These are phyloP conservation scores for Phlegmacium glaucopus DNA, from an alignment of 768 basidiomycete species.

Conservation along the genomic window DNA sequence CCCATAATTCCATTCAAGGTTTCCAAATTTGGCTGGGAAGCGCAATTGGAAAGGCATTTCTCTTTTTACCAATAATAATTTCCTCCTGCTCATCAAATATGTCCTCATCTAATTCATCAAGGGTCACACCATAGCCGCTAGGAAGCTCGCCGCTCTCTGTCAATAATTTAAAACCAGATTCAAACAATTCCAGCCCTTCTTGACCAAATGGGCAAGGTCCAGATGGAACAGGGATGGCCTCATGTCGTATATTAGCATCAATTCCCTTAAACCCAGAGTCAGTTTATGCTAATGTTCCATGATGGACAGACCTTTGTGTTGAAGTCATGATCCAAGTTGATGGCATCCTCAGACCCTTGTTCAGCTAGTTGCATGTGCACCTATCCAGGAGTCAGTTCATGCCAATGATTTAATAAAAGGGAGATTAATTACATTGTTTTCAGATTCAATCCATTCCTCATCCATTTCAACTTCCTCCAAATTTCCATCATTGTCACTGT, in stretches of 20 bases:
- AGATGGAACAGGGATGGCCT: conserved; percentile 8
- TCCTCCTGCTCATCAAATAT: conserved; percentile 9
- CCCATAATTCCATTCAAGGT: conserved; percentile 11
- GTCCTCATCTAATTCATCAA: not conserved
- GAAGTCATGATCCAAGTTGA: no score
- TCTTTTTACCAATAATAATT: conserved; percentile 6
- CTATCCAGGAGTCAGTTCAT: no score
- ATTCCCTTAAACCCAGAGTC: conserved; percentile 3
- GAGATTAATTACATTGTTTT: no score
- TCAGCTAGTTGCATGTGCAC: no score
- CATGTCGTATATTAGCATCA: conserved; percentile 15
- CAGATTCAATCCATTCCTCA: no score
- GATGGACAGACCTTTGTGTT: not conserved
- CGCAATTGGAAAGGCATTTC: conserved; percentile 1
- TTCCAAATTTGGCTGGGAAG: conserved; percentile 9
- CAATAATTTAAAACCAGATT: not conserved
- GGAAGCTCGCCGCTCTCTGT: conserved; percentile 1
- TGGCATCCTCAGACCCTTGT: no score
- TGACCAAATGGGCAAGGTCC: conserved; percentile 8
- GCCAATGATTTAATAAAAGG: no score
- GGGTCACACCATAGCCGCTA: conserved; percentile 5
- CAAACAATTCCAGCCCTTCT: not conserved
- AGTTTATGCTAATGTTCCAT: not conserved
- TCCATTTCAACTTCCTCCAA: no score
- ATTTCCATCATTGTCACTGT: no score